A percentile compares a stretch with the other conserved stretches of the same genome.
Evolutionary conservation across 2,329 filamentous ascomycete species (phyloP).

Genomic region (Diaporthe destruens): DNA sequence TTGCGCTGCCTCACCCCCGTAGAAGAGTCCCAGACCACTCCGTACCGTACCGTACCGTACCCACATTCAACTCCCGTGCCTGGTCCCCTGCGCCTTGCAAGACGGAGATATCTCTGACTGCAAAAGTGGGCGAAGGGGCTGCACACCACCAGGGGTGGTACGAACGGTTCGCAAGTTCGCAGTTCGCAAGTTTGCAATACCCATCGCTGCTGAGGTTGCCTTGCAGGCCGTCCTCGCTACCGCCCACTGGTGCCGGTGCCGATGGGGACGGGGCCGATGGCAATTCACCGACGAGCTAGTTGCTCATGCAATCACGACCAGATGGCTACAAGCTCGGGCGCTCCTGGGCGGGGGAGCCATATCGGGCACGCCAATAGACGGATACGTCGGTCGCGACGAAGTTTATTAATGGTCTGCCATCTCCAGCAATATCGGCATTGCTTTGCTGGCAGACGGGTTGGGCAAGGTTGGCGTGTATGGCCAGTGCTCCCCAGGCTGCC

Average conservation of each 20-base stretch:
- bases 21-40: conserved; percentile 15
- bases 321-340: conserved; percentile 28
- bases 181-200: conserved; percentile 24
- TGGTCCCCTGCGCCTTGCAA: conserved; percentile 17
- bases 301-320: conserved; percentile 25
- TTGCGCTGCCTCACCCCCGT: conserved; percentile 2
- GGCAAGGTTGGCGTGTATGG: conserved; percentile 28
- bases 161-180: conserved; percentile 6
- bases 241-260: conserved; percentile 17
- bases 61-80: conserved; percentile 26
- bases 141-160: conserved; percentile 33
- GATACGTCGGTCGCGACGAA: conserved; percentile 4
- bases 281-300: conserved; percentile 23
- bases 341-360: conserved; percentile 15
- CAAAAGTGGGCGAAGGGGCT: conserved; percentile 34
- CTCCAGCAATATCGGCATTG: conserved; percentile 33
- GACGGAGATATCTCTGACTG: conserved; percentile 36
- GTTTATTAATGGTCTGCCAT: conserved; percentile 33
- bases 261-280: conserved; percentile 23
- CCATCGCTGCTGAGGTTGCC: conserved; percentile 15
- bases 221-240: conserved; percentile 31
- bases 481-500: conserved; percentile 23
- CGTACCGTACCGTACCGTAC: conserved; percentile 15
- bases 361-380: conserved; percentile 5
- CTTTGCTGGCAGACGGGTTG: conserved; percentile 2